phyloP scores from a whole-genome alignment of 2,329 filamentous ascomycete genomes.

The Daldinia sp. region DNA sequence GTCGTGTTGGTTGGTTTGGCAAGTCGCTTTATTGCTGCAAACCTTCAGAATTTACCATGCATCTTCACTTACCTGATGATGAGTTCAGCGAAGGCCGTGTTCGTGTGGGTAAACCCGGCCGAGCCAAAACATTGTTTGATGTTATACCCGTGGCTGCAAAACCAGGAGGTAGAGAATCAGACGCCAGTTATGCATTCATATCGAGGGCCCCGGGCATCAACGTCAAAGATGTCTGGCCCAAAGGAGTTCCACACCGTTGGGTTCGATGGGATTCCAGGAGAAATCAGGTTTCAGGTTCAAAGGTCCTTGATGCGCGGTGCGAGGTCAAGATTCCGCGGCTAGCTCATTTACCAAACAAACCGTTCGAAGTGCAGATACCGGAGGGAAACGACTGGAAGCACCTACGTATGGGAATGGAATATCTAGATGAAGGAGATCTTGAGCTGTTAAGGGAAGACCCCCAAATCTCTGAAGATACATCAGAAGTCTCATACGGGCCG shows the following conservation, averaged over 20 bases:
- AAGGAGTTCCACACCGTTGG: neutral
- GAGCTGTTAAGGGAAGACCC: slow-evolving; percentile 8
- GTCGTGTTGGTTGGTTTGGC: slow-evolving; percentile 20
- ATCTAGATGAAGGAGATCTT: slow-evolving; percentile 14
- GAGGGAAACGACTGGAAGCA: slow-evolving; percentile 12
- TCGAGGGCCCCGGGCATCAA: neutral
- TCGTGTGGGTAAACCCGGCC: slow-evolving; percentile 23
- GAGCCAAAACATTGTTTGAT: slow-evolving; percentile 22
- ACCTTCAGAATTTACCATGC: slow-evolving; percentile 14
- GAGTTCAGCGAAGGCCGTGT: slow-evolving; percentile 10
- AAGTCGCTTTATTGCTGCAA: slow-evolving; percentile 29
- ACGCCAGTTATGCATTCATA: slow-evolving; percentile 20
- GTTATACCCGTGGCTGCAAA: slow-evolving; percentile 20
- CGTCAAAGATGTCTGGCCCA: neutral
- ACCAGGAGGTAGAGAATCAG: slow-evolving; percentile 7
- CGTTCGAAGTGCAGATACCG: slow-evolving; percentile 15
- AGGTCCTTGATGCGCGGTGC: slow-evolving; percentile 17
- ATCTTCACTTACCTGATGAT: slow-evolving; percentile 8
- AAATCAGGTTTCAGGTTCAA: slow-evolving; percentile 4
- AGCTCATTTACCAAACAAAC: slow-evolving; percentile 9
- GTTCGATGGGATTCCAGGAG: slow-evolving; percentile 22
- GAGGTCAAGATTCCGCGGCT: slow-evolving; percentile 23
- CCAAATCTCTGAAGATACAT: slow-evolving; percentile 17
- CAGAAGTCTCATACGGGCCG: slow-evolving; percentile 24
- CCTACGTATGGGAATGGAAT: slow-evolving; percentile 19